These are phyloP conservation scores for Penicillium italicum DNA, from an alignment of 2,329 filamentous ascomycete species.

Conservation along the genomic window DNA sequence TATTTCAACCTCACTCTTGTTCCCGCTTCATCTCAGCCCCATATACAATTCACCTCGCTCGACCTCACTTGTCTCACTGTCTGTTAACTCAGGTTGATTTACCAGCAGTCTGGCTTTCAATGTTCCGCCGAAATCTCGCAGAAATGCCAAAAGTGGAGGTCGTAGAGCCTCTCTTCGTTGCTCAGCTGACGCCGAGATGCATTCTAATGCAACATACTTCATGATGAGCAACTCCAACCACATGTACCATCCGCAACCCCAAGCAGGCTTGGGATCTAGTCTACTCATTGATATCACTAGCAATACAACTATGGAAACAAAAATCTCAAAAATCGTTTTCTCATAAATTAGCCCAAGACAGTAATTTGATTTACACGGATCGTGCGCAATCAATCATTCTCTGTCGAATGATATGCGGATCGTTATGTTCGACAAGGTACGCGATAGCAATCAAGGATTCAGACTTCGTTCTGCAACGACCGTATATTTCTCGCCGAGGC, in stretches of 20 bases:
- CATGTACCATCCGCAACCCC: conserved; percentile 4
- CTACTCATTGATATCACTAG: conserved; percentile 6
- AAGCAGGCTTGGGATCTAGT: conserved; percentile 24
- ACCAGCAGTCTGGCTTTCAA: background rate
- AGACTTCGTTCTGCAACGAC: conserved; percentile 44
- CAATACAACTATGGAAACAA: conserved; percentile 1
- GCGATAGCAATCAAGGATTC: too few species aligned
- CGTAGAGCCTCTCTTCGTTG: background rate
- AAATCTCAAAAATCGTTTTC: background rate
- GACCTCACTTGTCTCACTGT: too few species aligned
- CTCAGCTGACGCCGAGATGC: background rate
- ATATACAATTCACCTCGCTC: background rate
- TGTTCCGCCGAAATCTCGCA: too few species aligned
- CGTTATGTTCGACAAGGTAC: background rate
- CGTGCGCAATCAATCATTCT: background rate
- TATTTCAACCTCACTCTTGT: too few species aligned
- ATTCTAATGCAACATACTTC: background rate
- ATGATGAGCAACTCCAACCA: background rate
- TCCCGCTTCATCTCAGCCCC: too few species aligned
- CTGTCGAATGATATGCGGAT: background rate
- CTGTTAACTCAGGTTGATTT: too few species aligned
- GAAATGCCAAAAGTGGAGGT: too few species aligned
- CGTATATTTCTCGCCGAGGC: conserved; percentile 52
- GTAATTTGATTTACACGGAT: background rate
- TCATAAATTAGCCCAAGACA: background rate